These are phyloP conservation scores for Aspergillus arachidicola DNA, from an alignment of 2,329 filamentous ascomycete species.

Conservation along the genomic window DNA sequence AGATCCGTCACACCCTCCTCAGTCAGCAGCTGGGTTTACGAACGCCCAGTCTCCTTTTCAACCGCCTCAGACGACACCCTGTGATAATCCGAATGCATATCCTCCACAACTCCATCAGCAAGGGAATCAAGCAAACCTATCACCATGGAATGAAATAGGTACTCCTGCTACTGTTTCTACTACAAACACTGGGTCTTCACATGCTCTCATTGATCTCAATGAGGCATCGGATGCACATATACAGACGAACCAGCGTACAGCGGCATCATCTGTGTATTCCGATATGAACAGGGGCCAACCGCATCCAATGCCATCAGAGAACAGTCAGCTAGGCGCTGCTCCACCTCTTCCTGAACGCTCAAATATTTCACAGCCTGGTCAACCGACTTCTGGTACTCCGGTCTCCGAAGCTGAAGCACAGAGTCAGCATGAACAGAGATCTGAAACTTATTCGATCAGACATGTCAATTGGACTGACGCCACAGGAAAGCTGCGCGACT, in stretches of 20 bases:
- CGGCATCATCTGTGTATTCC: slow-evolving; percentile 16
- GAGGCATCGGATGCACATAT: slow-evolving; percentile 11
- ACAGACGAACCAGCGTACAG: slow-evolving; percentile 11
- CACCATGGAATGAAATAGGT: slow-evolving; percentile 22
- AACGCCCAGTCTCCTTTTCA: slow-evolving; percentile 20
- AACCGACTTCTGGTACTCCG: slow-evolving; percentile 12
- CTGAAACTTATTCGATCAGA: slow-evolving; percentile 90
- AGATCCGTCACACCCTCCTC: slow-evolving; percentile 1
- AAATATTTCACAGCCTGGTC: background rate
- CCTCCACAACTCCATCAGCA: slow-evolving; percentile 11
- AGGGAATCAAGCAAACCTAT: slow-evolving; percentile 15
- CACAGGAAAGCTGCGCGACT: slow-evolving; percentile 67
- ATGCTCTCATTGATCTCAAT: slow-evolving; percentile 36
- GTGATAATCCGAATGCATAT: slow-evolving; percentile 1
- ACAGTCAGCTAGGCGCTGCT: slow-evolving; percentile 3
- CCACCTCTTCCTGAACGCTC: slow-evolving; percentile 17
- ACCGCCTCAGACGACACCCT: slow-evolving; percentile 7
- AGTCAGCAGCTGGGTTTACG: slow-evolving; percentile 5
- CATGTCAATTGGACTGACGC: slow-evolving; percentile 83
- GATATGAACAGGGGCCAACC: slow-evolving; percentile 1
- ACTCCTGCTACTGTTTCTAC: slow-evolving; percentile 27
- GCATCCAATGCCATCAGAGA: background rate
- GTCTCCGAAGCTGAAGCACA: slow-evolving; percentile 35
- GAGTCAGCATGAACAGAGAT: slow-evolving; percentile 50
- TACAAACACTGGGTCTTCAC: slow-evolving; percentile 33